Conservation (phyloP, 495 filamentous ascomycete genomes). For the Talaromyces nanjingensis region DNA sequence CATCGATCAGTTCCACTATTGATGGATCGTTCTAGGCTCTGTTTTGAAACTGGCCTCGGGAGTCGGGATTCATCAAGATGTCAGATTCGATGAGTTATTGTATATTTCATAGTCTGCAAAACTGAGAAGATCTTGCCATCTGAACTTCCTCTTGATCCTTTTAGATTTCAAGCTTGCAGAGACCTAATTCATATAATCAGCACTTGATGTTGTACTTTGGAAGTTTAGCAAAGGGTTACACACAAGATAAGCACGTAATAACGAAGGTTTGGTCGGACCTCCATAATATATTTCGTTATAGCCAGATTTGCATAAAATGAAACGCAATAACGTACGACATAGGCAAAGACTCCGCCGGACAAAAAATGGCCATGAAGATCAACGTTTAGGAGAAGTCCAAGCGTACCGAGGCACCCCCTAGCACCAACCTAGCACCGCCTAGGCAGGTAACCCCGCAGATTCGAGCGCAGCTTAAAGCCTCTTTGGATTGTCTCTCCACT, state of each 20-base stretch:
- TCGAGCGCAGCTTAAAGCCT: not conserved
- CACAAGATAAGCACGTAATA: too few species aligned
- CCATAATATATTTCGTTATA: not conserved
- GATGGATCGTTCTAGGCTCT: not conserved
- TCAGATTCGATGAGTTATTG: not conserved
- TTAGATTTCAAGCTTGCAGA: too few species aligned
- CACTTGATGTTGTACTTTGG: not conserved
- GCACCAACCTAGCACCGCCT: too few species aligned
- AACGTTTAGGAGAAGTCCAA: not conserved
- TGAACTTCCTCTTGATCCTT: too few species aligned
- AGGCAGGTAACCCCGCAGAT: not conserved
- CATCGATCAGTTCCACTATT: not conserved
- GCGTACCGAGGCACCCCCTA: not conserved
- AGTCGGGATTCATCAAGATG: not conserved
- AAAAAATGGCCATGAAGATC: not conserved
- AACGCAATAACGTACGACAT: not conserved
- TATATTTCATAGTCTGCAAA: not conserved
- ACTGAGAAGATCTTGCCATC: too few species aligned
- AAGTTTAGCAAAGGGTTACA: too few species aligned
- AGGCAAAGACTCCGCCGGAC: not conserved
- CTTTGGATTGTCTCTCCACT: too few species aligned
- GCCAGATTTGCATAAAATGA: not conserved
- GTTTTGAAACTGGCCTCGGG: not conserved
- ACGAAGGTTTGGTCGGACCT: too few species aligned
- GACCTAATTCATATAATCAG: not conserved